These are phyloP conservation scores for Spiromastix sp. DNA, from an alignment of 2,329 filamentous ascomycete species.

Conservation along the genomic window DNA sequence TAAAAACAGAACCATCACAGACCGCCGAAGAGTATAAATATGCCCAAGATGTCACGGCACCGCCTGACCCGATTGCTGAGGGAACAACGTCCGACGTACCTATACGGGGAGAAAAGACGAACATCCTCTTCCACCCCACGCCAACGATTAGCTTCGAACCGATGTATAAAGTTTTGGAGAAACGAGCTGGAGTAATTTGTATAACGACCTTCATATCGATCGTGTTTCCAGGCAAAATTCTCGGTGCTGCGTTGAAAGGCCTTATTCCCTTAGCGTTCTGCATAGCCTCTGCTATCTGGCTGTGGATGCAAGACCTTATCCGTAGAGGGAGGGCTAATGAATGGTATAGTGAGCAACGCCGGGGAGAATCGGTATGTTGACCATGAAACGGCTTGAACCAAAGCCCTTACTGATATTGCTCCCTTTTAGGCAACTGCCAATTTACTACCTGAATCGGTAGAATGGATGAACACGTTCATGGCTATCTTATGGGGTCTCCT, in stretches of 20 bases:
- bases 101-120: constrained; percentile 93
- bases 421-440: constrained; percentile 63
- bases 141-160: constrained; percentile 83
- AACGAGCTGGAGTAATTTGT: constrained; percentile 60
- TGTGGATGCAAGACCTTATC: constrained; percentile 85
- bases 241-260: constrained; percentile 67
- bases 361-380: constrained; percentile 59
- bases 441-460: constrained; percentile 81
- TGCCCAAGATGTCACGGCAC: constrained; percentile 81
- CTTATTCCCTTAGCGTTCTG: constrained; percentile 64
- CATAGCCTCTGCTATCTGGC: constrained; percentile 65
- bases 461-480: constrained; percentile 91
- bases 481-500: constrained; percentile 80
- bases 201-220: constrained; percentile 62
- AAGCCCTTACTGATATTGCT: neutral
- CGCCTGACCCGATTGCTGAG: constrained; percentile 72
- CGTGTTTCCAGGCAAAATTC: constrained; percentile 64
- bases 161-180: constrained; percentile 69
- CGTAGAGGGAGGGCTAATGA: constrained; percentile 72
- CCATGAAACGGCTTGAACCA: neutral
- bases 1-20: constrained; percentile 61
- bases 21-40: constrained; percentile 69
- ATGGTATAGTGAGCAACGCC: constrained; percentile 77
- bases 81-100: constrained; percentile 87
- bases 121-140: constrained; percentile 90